These are phyloP conservation scores for Erucastrum elatum DNA, from an alignment of 345 rosid species.

Conservation along the genomic window DNA sequence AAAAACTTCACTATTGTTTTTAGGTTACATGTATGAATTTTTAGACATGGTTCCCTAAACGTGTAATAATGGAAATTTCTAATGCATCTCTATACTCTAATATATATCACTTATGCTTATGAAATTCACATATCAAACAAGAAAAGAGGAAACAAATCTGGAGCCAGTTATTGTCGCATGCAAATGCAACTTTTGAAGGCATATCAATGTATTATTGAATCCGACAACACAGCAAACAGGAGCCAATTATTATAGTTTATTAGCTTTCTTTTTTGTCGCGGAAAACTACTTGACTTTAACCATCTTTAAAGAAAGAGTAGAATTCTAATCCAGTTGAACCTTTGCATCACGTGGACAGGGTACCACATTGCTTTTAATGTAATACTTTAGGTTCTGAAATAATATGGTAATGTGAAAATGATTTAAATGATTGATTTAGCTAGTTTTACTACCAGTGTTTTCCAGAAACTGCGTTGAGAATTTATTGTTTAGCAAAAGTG, in stretches of 20 bases:
- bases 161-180: conserved; percentile 27
- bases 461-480: background rate
- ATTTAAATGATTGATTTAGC: background rate
- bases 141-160: background rate
- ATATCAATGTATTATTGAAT: background rate
- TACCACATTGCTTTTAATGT: background rate
- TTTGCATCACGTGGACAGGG: background rate
- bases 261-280: background rate
- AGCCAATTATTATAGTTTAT: background rate
- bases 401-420: background rate
- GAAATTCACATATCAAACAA: background rate
- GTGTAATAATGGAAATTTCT: background rate
- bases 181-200: conserved; percentile 8
- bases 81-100: background rate
- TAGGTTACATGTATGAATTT: background rate
- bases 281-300: background rate
- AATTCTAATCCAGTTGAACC: background rate
- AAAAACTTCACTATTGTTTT: background rate
- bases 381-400: background rate
- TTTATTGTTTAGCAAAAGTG: background rate
- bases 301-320: background rate
- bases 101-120: background rate
- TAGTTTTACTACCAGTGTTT: background rate
- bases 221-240: conserved; percentile 1
- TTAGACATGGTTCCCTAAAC: background rate